Percentiles rank a stretch among this genome's conserved stretches.
phyloP scores from a whole-genome alignment of 306 rosid species.

The Phaseolus lunatus region DNA sequence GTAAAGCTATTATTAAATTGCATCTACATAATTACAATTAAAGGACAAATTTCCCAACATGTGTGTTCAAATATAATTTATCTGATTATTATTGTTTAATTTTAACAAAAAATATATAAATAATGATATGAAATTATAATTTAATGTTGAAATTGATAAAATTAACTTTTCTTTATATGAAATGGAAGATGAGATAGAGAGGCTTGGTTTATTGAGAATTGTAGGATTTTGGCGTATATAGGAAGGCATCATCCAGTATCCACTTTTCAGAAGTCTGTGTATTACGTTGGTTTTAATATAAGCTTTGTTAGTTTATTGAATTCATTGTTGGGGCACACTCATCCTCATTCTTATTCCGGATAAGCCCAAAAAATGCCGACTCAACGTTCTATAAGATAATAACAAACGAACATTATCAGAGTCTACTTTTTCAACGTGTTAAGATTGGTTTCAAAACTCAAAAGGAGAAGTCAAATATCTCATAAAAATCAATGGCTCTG shows the following conservation, averaged over 20 bases:
- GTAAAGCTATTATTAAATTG: too few species aligned
- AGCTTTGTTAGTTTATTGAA: neutral
- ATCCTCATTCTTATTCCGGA: neutral
- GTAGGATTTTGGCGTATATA: neutral
- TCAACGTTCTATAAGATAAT: conserved; percentile 5
- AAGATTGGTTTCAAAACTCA: neutral
- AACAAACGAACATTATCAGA: conserved; percentile 25
- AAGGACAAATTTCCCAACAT: too few species aligned
- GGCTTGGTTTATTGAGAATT: neutral
- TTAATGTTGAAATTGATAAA: too few species aligned
- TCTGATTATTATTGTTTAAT: too few species aligned
- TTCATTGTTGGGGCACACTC: neutral
- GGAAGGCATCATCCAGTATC: neutral
- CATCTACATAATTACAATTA: too few species aligned
- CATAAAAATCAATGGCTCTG: neutral
- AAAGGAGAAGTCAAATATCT: neutral
- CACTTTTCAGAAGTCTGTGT: neutral
- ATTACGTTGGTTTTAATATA: neutral
- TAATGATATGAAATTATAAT: too few species aligned
- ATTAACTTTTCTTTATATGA: too few species aligned
- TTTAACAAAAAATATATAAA: too few species aligned
- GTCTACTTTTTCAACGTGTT: neutral
- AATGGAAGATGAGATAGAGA: too few species aligned
- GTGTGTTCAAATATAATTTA: too few species aligned
- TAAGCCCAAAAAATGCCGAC: neutral